Conservation (phyloP, 345 rosid genomes). For the Populus simonii region DNA sequence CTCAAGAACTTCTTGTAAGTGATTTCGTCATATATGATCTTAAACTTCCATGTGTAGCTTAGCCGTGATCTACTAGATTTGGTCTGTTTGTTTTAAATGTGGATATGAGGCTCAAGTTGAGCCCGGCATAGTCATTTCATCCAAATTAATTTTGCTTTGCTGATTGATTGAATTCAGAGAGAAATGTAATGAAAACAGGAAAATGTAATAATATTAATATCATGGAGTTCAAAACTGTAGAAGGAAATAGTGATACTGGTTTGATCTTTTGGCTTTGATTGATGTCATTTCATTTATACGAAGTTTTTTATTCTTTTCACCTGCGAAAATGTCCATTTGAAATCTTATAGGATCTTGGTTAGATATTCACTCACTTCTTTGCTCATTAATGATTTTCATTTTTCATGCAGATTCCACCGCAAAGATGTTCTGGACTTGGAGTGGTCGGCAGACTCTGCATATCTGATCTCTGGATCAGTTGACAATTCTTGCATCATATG, state of each 20-base stretch:
- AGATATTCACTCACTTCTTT: neutral
- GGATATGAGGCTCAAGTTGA: too few relatives aligned
- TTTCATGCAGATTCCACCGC: constrained; percentile 68
- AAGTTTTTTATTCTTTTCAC: too few relatives aligned
- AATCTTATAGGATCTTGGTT: neutral
- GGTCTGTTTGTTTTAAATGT: neutral
- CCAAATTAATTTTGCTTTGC: too few relatives aligned
- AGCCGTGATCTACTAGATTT: neutral
- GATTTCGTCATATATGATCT: neutral
- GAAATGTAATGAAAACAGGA: too few relatives aligned
- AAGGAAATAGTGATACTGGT: neutral
- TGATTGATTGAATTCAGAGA: too few relatives aligned
- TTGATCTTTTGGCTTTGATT: neutral
- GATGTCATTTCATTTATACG: neutral
- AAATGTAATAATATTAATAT: neutral
- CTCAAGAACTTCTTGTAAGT: constrained; percentile 73
- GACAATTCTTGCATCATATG: constrained; percentile 97
- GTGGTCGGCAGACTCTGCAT: constrained; percentile 81
- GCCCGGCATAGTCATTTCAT: too few relatives aligned
- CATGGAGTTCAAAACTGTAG: neutral
- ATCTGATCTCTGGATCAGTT: constrained; percentile 88
- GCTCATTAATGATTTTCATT: neutral
- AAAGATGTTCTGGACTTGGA: constrained; percentile 89
- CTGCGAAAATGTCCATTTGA: neutral
- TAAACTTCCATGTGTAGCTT: constrained; percentile 12